Percentiles rank a stretch among this genome's conserved stretches.
These are phyloP conservation scores for Pelargonium citronellum DNA, from an alignment of 441 rosid species.

Conservation along the genomic window DNA sequence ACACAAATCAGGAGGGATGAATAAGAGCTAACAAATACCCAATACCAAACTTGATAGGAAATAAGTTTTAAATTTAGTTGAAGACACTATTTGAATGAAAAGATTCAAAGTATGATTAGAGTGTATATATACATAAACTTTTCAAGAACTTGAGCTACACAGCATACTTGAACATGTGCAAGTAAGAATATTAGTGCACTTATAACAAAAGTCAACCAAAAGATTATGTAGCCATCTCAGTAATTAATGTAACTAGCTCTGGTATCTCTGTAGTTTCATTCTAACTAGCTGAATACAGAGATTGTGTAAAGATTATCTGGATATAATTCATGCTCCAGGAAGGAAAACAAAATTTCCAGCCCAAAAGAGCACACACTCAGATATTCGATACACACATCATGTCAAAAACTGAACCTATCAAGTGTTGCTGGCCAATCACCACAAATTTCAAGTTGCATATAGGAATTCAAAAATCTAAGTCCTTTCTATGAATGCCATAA, in stretches of 20 bases:
- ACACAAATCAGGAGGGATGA: conserved; percentile 14
- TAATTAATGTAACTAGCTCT: not conserved
- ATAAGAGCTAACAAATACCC: not conserved
- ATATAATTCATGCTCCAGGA: not conserved
- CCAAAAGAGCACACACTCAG: conserved; percentile 1
- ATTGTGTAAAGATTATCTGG: not conserved
- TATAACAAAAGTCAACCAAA: not conserved
- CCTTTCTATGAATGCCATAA: not conserved
- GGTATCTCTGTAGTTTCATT: not conserved
- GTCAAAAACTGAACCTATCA: not conserved
- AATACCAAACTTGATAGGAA: not conserved
- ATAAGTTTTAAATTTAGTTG: too few species aligned
- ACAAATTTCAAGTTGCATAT: not conserved
- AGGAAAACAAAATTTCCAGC: not conserved
- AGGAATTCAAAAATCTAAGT: not conserved
- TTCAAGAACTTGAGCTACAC: not conserved
- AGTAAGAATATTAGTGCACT: not conserved
- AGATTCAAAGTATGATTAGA: too few species aligned
- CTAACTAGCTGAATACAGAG: not conserved
- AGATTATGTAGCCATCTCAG: too few species aligned
- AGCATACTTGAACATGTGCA: not conserved
- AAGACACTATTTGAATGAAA: too few species aligned
- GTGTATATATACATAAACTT: not conserved
- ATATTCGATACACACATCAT: not conserved
- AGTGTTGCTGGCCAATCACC: not conserved